Base-by-base conservation (phyloP, 805 yeast species). In the Hanseniaspora meyeri region DNA sequence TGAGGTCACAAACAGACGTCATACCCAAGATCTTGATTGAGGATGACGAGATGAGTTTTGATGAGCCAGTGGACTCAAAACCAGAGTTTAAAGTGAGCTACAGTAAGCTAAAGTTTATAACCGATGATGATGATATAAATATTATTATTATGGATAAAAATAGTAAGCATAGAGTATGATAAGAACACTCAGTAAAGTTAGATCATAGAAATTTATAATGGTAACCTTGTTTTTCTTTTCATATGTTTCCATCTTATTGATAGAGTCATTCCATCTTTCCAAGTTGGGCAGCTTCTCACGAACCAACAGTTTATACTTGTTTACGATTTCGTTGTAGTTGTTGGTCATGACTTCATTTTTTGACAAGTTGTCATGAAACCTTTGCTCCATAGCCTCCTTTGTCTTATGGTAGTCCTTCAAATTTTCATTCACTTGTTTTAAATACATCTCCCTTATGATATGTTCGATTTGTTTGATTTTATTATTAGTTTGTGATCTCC, bases 121-220 rank as follows among this genome's bases (percentile, higher is more conserved):
- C 27, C 19, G 49, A 43, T 43, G 45, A 32, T 17, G 42, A 39
- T 32, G n/a, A 20, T 32, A 38, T 52, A 11, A 42, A 53, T 20
- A 43, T 53, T 14, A 47, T 53, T 6, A 53, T 53, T 3, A 29
- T 53, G 37, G 37, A 53, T 46, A 53, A 53, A 46, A 53, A 53
- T 20, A 43, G 36, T 43, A 51, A 32, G 16, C 43, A 24, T 43
- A 42, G 14, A 51, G n/a, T 20, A 43, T 27, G n/a, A n/a, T 3
- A 1, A 43, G 16, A 19, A 43, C 4, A n/a, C 16, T 9, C 16
- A 51, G 7, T 19, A 51, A 51, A 19, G 20, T 17, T 6, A 51
- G 27, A 19, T 51, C 55, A 32, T 51, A 51, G 6, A 16, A 12
- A 11, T 47, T 51, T n/a, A 51, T 0, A 27, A 51, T 36, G 6